These are phyloP conservation scores for Trichoderma sp. DNA, from an alignment of 2,329 filamentous ascomycete genomes.

Conservation along the genomic window DNA sequence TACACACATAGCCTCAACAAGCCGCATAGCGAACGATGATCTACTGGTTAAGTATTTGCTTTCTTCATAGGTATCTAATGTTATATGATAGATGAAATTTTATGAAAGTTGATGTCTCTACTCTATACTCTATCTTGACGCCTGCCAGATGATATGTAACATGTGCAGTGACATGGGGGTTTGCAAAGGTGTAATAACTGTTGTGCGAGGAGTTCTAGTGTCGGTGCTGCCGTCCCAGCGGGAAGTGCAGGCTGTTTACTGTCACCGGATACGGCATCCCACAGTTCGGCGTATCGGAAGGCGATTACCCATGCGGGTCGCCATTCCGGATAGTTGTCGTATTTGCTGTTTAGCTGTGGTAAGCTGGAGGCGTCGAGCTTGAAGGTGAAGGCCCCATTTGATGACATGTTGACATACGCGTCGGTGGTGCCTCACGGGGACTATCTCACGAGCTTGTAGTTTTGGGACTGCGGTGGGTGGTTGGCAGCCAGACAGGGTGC, in stretches of 20 bases:
- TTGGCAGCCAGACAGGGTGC: too few species aligned
- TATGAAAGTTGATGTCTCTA: constrained; percentile 1
- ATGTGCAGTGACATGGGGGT: background rate
- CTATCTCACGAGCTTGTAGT: too few species aligned
- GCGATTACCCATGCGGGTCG: background rate
- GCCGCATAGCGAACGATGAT: constrained; percentile 5
- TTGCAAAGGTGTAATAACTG: background rate
- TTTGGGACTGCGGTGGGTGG: too few species aligned
- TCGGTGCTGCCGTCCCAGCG: too few species aligned
- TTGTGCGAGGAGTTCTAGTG: too few species aligned
- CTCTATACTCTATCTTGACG: background rate
- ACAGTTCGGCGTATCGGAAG: background rate
- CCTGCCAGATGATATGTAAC: background rate
- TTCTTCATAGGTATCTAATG: background rate
- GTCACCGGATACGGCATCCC: background rate
- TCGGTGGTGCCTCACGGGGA: too few species aligned
- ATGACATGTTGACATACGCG: too few species aligned
- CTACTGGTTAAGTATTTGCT: background rate
- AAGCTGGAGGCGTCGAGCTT: background rate
- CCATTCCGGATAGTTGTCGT: background rate
- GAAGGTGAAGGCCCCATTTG: too few species aligned
- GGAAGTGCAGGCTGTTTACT: too few species aligned
- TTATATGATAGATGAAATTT: constrained; percentile 11
- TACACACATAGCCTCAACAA: constrained; percentile 2
- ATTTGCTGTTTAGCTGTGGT: background rate